A percentile compares a stretch with the other conserved stretches of the same genome.
These are phyloP conservation scores for Heterobasidion irregulare DNA, from an alignment of 1,284 basidiomycete genomes.

Conservation along the genomic window DNA sequence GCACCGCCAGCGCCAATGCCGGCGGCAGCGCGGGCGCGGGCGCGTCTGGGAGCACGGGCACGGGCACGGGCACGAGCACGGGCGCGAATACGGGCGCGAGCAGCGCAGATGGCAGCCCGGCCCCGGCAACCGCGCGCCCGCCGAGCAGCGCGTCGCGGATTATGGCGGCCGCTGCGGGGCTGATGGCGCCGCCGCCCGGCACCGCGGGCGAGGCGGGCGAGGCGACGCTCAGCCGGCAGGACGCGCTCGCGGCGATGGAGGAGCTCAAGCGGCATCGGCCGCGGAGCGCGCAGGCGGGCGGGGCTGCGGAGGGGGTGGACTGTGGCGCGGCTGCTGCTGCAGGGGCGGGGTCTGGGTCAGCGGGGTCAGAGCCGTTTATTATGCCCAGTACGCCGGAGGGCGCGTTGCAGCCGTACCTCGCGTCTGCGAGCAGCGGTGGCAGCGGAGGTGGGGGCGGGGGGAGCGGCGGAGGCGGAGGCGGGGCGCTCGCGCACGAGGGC, in stretches of 20 bases:
- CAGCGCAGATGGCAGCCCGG: slow-evolving; percentile 4
- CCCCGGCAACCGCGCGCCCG: slow-evolving; percentile 12
- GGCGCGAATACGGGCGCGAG: slow-evolving; percentile 10
- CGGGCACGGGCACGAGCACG: slow-evolving; percentile 3
- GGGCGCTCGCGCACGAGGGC: slow-evolving; percentile 46
- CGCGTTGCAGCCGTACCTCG: not conserved
- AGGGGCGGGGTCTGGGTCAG: slow-evolving; percentile 14
- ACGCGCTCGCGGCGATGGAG: slow-evolving; percentile 41
- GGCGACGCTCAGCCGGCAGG: slow-evolving; percentile 29
- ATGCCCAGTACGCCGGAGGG: slow-evolving; percentile 18
- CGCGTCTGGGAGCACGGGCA: not conserved
- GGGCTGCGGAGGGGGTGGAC: slow-evolving; percentile 1
- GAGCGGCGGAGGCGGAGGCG: slow-evolving; percentile 3
- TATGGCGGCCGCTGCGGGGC: slow-evolving; percentile 23
- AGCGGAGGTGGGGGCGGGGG: not conserved
- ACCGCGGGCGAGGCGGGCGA: slow-evolving; percentile 9
- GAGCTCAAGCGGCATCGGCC: slow-evolving; percentile 38
- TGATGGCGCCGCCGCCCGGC: slow-evolving; percentile 16
- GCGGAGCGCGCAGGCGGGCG: slow-evolving; percentile 18
- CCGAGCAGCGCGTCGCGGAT: slow-evolving; percentile 21
- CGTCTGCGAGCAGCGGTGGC: slow-evolving; percentile 2
- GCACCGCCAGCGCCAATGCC: too few species aligned
- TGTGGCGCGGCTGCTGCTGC: slow-evolving; percentile 3
- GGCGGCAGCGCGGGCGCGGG: slow-evolving; percentile 3
- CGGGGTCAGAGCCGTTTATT: slow-evolving; percentile 28